A percentile compares a stretch with the other conserved stretches of the same genome.
These are phyloP conservation scores for Naganishia vishniacii DNA, from an alignment of 768 basidiomycete species.

Conservation along the genomic window DNA sequence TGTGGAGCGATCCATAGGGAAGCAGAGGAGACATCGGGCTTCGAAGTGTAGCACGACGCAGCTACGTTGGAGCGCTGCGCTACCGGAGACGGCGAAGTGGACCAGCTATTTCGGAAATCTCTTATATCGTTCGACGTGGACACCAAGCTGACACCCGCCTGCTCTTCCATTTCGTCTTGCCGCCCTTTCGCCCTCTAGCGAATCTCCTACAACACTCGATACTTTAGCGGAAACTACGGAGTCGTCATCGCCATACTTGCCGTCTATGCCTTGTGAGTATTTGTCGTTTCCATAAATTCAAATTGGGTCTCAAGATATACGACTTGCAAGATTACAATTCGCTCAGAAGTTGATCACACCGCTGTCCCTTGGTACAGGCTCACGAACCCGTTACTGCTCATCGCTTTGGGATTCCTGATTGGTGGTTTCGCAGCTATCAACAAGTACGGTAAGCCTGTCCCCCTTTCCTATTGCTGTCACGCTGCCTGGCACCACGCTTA, in stretches of 20 bases:
- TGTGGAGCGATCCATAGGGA: too few relatives aligned
- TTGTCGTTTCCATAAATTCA: constrained; percentile 28
- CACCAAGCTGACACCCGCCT: too few relatives aligned
- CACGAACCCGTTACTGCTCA: constrained; percentile 72
- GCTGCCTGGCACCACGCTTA: too few relatives aligned
- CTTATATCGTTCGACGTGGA: too few relatives aligned
- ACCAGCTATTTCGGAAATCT: too few relatives aligned
- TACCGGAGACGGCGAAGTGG: too few relatives aligned
- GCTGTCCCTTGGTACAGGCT: constrained; percentile 53
- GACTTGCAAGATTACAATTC: too few relatives aligned
- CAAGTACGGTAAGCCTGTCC: constrained; percentile 64
- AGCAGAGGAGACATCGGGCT: too few relatives aligned
- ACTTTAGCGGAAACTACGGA: constrained; percentile 72
- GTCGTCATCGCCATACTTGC: constrained; percentile 81
- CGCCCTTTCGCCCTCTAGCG: neutral
- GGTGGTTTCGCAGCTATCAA: constrained; percentile 87
- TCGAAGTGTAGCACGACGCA: too few relatives aligned
- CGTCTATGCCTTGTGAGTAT: constrained; percentile 71
- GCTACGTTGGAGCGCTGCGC: too few relatives aligned
- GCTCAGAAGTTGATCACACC: too few relatives aligned
- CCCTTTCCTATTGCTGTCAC: constrained; percentile 15
- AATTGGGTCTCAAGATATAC: too few relatives aligned
- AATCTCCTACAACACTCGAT: constrained; percentile 64
- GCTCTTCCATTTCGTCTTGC: neutral
- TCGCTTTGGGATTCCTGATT: constrained; percentile 79